Evolutionary conservation across 352 stramenopile genomes (phyloP), one percentile per base, ranked within the genome.

Genomic region (Globisporangium nodosum): DNA sequence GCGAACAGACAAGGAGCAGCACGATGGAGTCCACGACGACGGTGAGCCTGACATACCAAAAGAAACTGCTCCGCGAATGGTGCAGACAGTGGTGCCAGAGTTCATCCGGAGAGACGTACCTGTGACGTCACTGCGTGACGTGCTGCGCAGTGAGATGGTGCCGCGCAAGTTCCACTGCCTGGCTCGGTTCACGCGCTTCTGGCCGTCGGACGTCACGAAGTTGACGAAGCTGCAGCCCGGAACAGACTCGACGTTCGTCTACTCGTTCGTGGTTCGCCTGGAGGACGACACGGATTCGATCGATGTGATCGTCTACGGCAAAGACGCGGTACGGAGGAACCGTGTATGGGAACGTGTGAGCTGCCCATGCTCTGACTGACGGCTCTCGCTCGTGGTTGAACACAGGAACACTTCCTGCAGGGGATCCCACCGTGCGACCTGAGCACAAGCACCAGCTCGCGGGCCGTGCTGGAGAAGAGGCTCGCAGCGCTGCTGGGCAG

Each of bases 381-480:
- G n/a, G 7, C 11, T 20, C 24, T 52, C 12, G 5, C 21, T 52
- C 15, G 9, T 39, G 27, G 9, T 6, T 27, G 13, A 13, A 24
- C 45, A 24, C 45, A 92, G 82, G 80, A 88, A 47, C 60, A 80
- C 47, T 89, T 92, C 56, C 54, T 92, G 42, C 78, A 84, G 24
- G 82, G 78, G 8, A 83, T 90, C 31, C 82, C 82, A 1, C 74
- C 80, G 2, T 88, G 82, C 45, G 78, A 92, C 58, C 67, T 92
- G 31, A 61, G 21, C 31, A 72, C 60, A 52, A 81, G 64, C 54
- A 81, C 74, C 6, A 86, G 58, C 30, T 90, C 80, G 7, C 76
- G 71, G 20, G 20, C 37, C 9, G 53, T 90, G 24, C 54, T 92
- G 6, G 51, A 84, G 42, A 84, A 89, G 58, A 66, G 74, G 0